These are phyloP conservation scores for Suillus brevipes DNA, from an alignment of 768 basidiomycete genomes.

Conservation along the genomic window DNA sequence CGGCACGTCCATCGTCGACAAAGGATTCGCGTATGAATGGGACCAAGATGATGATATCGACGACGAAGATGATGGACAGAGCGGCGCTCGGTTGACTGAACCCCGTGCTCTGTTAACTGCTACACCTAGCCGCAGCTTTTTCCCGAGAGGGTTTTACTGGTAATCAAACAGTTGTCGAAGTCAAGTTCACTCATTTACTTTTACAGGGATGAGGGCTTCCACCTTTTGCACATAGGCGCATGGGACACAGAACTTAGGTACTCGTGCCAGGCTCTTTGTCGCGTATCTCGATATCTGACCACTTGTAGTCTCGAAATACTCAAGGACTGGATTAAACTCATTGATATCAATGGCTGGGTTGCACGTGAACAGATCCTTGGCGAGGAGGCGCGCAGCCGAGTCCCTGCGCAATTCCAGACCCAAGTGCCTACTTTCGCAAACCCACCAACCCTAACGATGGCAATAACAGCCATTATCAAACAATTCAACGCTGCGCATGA, in stretches of 20 bases:
- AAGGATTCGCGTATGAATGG: constrained; percentile 86
- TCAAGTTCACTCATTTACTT: constrained; percentile 4
- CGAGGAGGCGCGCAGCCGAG: constrained; percentile 94
- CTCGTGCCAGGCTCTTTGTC: background rate
- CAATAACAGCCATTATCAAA: constrained; percentile 84
- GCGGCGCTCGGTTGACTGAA: constrained; percentile 68
- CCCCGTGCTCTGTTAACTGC: constrained; percentile 82
- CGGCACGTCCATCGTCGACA: constrained; percentile 84
- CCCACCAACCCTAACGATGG: constrained; percentile 93
- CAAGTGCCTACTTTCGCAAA: constrained; percentile 95
- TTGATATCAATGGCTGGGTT: constrained; percentile 95
- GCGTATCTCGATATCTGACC: background rate
- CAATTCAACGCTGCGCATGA: constrained; percentile 53
- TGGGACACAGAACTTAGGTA: constrained; percentile 91
- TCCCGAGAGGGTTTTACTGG: constrained; percentile 98
- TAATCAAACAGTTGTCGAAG: constrained; percentile 30
- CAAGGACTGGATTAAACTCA: constrained; percentile 84
- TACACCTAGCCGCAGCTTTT: constrained; percentile 95
- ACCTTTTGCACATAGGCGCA: constrained; percentile 85
- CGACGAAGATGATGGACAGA: constrained; percentile 40
- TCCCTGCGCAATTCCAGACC: constrained; percentile 86
- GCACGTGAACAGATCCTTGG: constrained; percentile 95
- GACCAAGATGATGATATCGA: constrained; percentile 65
- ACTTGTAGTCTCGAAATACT: constrained; percentile 77
- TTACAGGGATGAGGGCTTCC: constrained; percentile 94